These are phyloP conservation scores for Pleurotus sapidus DNA, from an alignment of 768 basidiomycete genomes.

Conservation along the genomic window DNA sequence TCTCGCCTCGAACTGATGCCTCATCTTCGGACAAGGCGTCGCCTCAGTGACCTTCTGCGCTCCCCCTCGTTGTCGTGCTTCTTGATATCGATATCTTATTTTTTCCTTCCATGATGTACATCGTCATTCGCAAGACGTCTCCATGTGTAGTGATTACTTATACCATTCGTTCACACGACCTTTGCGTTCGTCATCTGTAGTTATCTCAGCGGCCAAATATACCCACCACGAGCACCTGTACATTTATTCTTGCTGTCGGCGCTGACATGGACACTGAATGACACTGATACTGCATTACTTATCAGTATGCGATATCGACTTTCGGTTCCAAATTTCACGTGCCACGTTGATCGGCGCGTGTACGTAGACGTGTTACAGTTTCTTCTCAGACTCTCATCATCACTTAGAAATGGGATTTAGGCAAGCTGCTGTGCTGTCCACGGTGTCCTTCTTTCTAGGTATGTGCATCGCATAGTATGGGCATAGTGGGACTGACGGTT, in stretches of 20 bases:
- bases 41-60: constrained; percentile 17
- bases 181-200: constrained; percentile 2
- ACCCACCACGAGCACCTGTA: background rate
- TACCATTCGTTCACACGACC: constrained; percentile 6
- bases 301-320: no score
- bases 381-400: background rate
- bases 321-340: background rate
- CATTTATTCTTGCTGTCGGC: background rate
- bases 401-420: constrained; percentile 68
- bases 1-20: constrained; percentile 32
- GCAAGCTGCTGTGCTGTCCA: constrained; percentile 83
- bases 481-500: no score
- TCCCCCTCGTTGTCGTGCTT: constrained; percentile 6
- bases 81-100: no score
- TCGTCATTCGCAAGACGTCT: background rate
- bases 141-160: constrained; percentile 6
- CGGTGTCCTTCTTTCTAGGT: constrained; percentile 91
- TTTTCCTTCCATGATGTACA: background rate
- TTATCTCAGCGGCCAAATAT: constrained; percentile 1
- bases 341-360: background rate
- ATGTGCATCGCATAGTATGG: constrained; percentile 19
- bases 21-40: constrained; percentile 18
- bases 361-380: background rate
- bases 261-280: background rate
- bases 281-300: no score